phyloP scores from a whole-genome alignment of 805 yeast genomes.

The Schwanniomyces polymorphus region DNA sequence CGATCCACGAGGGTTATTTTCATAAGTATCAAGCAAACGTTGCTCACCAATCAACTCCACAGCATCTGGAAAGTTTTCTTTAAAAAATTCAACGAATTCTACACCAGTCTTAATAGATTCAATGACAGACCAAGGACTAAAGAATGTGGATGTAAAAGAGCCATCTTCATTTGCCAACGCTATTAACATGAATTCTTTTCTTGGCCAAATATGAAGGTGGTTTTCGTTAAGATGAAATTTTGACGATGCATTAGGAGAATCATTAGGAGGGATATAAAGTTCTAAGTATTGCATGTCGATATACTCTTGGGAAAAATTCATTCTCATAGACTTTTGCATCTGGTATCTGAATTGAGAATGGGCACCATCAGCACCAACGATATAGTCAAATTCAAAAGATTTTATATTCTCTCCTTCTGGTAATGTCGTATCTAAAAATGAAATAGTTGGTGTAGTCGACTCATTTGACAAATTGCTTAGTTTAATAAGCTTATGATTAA shows the following conservation, averaged over 20 bases:
- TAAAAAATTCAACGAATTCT: conserved; percentile 55
- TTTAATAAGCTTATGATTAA: conserved; percentile 55
- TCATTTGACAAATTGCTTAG: conserved; percentile 26
- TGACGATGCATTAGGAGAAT: conserved; percentile 18
- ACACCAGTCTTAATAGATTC: conserved; percentile 49
- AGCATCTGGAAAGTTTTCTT: conserved; percentile 71
- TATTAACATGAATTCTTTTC: conserved; percentile 82
- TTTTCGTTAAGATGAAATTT: conserved; percentile 62
- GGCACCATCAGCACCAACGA: conserved; percentile 87
- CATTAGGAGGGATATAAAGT: conserved; percentile 65
- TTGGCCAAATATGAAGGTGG: conserved; percentile 92
- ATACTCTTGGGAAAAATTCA: conserved; percentile 74
- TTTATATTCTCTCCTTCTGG: conserved; percentile 15
- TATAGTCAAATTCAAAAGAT: conserved; percentile 47
- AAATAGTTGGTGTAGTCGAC: conserved; percentile 18
- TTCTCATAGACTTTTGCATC: conserved; percentile 62
- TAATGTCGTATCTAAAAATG: conserved; percentile 15
- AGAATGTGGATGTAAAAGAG: conserved; percentile 85
- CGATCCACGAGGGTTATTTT: conserved; percentile 71
- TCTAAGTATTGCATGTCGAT: conserved; percentile 85
- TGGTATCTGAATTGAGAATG: conserved; percentile 71
- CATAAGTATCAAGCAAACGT: conserved; percentile 48
- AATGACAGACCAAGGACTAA: conserved; percentile 73
- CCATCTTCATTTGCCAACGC: conserved; percentile 86
- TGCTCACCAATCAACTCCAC: conserved; percentile 62